Evolutionary conservation across 2,329 filamentous ascomycete genomes (phyloP), one percentile per base, ranked within the genome.

Genomic region (Aspergillus ochraceus): DNA sequence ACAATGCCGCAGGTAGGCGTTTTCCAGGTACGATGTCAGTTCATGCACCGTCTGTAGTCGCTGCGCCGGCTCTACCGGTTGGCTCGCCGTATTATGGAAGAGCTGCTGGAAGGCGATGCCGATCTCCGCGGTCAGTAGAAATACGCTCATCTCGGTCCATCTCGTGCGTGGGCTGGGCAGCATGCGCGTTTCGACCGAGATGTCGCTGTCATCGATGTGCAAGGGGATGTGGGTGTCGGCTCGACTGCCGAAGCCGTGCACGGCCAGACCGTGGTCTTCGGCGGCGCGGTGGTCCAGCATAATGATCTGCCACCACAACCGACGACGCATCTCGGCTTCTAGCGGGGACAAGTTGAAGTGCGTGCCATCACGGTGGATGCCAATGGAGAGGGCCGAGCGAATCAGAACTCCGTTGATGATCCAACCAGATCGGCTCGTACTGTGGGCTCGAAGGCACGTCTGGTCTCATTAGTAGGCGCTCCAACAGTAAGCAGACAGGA

Each of bases 311-410:
- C 60, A 64, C 47, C 57, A 56, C 17, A 64, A 56, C 14, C 62
- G 59, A 22, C 77, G 72, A 19, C 77, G 71, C 68, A 80, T 76
- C 58, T 81, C 76, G 2, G 71, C 71, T 55, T 80, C 77, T 55
- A 79, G 77, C 3, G 71, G 70, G 14, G 70, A 64, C 17, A 70
- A 66, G 64, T 71, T 74, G 68, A 64, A 74, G 67, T 84, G 79
- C 2, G 78, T 79, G 6, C 84, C 81, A 66, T 90, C 88, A 30
- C 81, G 82, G 64, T 90, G 86, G 20, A 90, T 77, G 11, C 87
- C 87, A 52, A 90, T 84, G 54, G 88, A 85, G 30, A 89, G 82
- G 2, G 86, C 86, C 32, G 64, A 56, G 17, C 66, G 61, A 12
- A 90, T 81, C 1, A 86, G 87, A 60, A 90, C 71, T 4, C 81